These are phyloP conservation scores for Picochlorum sp. DNA, from an alignment of 139 green algal genomes.

Conservation along the genomic window DNA sequence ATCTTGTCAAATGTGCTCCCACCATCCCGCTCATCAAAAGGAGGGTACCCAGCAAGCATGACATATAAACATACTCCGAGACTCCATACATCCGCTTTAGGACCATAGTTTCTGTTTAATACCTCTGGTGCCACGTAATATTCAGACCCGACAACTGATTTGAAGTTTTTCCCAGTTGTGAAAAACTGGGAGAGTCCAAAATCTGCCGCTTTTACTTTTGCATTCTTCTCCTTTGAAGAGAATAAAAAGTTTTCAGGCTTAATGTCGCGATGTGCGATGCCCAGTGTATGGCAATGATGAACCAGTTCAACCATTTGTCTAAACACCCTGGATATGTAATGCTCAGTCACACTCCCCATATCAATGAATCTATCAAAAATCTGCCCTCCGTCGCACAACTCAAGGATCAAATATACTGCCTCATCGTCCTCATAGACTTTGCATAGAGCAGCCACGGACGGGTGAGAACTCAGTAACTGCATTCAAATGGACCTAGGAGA, in stretches of 20 bases:
- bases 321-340: constrained; percentile 23
- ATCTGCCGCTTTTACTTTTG: constrained; percentile 53
- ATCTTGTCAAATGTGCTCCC: constrained; percentile 64
- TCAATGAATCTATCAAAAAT: constrained; percentile 31
- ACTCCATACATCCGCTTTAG: constrained; percentile 71
- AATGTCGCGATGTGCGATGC: constrained; percentile 48
- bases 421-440: constrained; percentile 33
- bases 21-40: constrained; percentile 78
- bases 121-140: constrained; percentile 81
- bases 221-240: constrained; percentile 5
- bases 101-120: constrained; percentile 47
- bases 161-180: constrained; percentile 36
- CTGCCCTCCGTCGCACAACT: constrained; percentile 43
- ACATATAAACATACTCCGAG: constrained; percentile 89
- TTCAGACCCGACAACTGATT: constrained; percentile 23
- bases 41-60: constrained; percentile 74
- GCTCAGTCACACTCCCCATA: constrained; percentile 24
- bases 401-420: constrained; percentile 32
- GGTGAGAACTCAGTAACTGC: constrained; percentile 20
- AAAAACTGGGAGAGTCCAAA: constrained; percentile 75
- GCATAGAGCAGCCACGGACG: constrained; percentile 36
- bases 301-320: constrained; percentile 25
- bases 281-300: constrained; percentile 28
- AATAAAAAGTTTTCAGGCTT: constrained; percentile 83
- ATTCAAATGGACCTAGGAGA: constrained; percentile 1